Percentiles rank a stretch among this genome's conserved stretches.
These are phyloP conservation scores for Salicornia ramosissima DNA, from an alignment of 148 eudicot species.

Conservation along the genomic window DNA sequence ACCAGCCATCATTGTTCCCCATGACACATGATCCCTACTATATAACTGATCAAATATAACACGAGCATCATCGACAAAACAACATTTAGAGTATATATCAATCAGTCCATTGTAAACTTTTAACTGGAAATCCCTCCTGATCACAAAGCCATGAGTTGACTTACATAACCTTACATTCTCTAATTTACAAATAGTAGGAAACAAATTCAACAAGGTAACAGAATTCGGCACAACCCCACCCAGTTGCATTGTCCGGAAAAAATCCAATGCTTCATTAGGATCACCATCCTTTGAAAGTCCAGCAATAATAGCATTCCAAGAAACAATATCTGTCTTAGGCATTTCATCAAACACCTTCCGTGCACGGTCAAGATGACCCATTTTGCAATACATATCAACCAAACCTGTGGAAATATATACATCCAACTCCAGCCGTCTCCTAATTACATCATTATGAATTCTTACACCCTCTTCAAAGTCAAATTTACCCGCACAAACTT, in stretches of 20 bases:
- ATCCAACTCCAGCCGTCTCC: slow-evolving; percentile 38
- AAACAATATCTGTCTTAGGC: slow-evolving; percentile 54
- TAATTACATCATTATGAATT: slow-evolving; percentile 41
- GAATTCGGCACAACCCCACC: slow-evolving; percentile 43
- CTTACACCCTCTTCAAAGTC: slow-evolving; percentile 46
- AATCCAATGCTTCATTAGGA: slow-evolving; percentile 26
- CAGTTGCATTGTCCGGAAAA: slow-evolving; percentile 42
- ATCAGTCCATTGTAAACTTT: slow-evolving; percentile 61
- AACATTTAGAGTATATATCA: slow-evolving; percentile 59
- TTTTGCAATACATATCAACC: slow-evolving; percentile 61
- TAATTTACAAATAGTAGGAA: slow-evolving; percentile 52
- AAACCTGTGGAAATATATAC: slow-evolving; percentile 59
- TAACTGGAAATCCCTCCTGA: slow-evolving; percentile 36
- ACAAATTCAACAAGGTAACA: slow-evolving; percentile 66
- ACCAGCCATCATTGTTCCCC: slow-evolving; percentile 80
- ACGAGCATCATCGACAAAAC: slow-evolving; percentile 32
- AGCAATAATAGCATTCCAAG: slow-evolving; percentile 66
- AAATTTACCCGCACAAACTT: slow-evolving; percentile 53
- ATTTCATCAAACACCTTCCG: slow-evolving; percentile 56
- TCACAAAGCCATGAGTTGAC: slow-evolving; percentile 49
- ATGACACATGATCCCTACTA: slow-evolving; percentile 49
- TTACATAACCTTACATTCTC: slow-evolving; percentile 39
- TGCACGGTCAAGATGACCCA: slow-evolving; percentile 45
- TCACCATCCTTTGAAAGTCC: slow-evolving; percentile 49
- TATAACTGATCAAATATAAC: slow-evolving; percentile 44